A percentile compares a stretch with the other conserved stretches of the same genome.
Evolutionary conservation across 495 filamentous ascomycete genomes (phyloP).

Genomic region (Xeromyces bisporus): DNA sequence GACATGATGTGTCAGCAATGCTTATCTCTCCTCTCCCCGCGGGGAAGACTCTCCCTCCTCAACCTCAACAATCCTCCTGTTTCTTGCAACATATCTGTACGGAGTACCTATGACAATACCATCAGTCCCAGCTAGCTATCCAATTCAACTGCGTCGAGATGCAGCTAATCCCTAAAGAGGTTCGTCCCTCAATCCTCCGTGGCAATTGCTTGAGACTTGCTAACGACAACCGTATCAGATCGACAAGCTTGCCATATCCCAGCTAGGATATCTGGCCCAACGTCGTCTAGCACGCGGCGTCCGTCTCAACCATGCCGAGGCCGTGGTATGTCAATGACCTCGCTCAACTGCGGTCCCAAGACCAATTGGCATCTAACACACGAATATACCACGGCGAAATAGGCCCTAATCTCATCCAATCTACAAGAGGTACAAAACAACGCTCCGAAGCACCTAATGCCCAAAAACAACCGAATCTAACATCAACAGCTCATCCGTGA

Average conservation of each 20-base stretch:
- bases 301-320: slow-evolving; percentile 80
- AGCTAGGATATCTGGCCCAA: slow-evolving; percentile 79
- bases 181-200: slow-evolving; percentile 14
- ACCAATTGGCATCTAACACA: neutral
- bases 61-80: too few relatives aligned
- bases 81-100: too few relatives aligned
- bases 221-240: slow-evolving; percentile 35
- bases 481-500: slow-evolving; percentile 66
- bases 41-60: too few relatives aligned
- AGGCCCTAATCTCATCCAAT: slow-evolving; percentile 82
- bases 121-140: too few relatives aligned
- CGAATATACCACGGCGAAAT: too few relatives aligned
- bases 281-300: slow-evolving; percentile 76
- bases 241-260: slow-evolving; percentile 91
- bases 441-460: neutral
- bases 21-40: too few relatives aligned
- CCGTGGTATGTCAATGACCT: slow-evolving; percentile 40
- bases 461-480: neutral
- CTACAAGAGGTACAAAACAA: slow-evolving; percentile 82
- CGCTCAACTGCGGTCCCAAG: neutral
- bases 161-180: slow-evolving; percentile 81
- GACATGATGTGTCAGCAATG: too few relatives aligned
- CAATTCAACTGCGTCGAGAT: too few relatives aligned
- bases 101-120: too few relatives aligned
- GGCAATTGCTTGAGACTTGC: slow-evolving; percentile 1